Evolutionary conservation across 139 green algal genomes (phyloP).

Genomic region (Chlorella sp.): DNA sequence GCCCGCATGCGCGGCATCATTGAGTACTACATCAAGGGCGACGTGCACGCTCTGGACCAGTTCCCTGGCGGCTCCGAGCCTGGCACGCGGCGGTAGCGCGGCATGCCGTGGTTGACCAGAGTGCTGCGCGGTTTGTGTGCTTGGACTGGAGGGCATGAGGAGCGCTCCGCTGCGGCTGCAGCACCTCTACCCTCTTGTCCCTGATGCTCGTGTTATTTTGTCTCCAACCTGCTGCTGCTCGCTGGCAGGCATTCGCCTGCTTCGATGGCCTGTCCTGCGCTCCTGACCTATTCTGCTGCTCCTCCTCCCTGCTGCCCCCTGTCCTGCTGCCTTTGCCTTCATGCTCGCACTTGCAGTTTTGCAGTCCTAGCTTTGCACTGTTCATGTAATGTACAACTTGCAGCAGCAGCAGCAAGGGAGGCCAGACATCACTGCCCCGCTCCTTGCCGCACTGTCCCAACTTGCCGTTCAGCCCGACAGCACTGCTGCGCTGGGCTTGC

Average conservation of each 20-base stretch:
- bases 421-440: no score
- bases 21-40: slow-evolving; percentile 73
- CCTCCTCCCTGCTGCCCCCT: not conserved
- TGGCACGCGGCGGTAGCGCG: slow-evolving; percentile 51
- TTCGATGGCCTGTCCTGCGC: no score
- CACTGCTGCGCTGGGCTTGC: not conserved
- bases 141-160: no score
- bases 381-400: not conserved
- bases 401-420: not conserved
- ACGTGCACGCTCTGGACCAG: slow-evolving; percentile 71
- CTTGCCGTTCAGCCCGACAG: not conserved
- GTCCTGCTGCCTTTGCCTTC: no score
- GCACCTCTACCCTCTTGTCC: not conserved
- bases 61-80: slow-evolving; percentile 88
- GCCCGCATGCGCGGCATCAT: slow-evolving; percentile 83
- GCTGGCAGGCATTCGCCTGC: no score
- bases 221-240: no score
- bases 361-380: no score
- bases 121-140: no score
- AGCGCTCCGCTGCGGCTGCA: not conserved
- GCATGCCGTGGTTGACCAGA: no score
- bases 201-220: not conserved
- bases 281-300: not conserved
- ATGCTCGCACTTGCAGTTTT: no score
- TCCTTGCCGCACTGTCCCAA: not conserved